phyloP scores from a whole-genome alignment of 441 rosid species.

The Erodium moschatum region DNA sequence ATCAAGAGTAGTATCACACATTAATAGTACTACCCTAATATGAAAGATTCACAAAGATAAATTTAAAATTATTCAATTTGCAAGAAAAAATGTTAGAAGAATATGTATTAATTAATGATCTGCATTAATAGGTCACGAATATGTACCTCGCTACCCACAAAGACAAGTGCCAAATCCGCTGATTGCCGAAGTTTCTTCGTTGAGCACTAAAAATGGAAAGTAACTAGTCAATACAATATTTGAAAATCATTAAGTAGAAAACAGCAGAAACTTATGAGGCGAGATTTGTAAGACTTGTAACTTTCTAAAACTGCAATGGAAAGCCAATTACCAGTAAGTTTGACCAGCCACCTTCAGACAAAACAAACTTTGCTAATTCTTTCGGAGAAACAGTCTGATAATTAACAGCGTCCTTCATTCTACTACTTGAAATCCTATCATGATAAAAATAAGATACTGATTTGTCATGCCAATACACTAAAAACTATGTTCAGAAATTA shows the following conservation, averaged over 20 bases:
- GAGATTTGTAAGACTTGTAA: too few relatives aligned
- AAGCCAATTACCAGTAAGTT: slow-evolving; percentile 49
- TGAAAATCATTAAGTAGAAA: background rate
- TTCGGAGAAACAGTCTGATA: slow-evolving; percentile 64
- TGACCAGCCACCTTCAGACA: slow-evolving; percentile 71
- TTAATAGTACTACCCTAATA: background rate
- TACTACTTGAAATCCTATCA: slow-evolving; percentile 27
- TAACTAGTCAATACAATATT: background rate
- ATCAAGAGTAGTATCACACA: background rate
- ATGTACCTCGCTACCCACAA: slow-evolving; percentile 50
- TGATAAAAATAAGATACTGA: slow-evolving; percentile 15
- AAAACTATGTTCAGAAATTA: background rate
- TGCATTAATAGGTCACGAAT: background rate
- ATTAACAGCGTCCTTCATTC: slow-evolving; percentile 39
- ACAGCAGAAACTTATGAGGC: background rate
- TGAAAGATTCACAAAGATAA: background rate
- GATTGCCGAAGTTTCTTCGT: slow-evolving; percentile 39
- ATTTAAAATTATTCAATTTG: background rate
- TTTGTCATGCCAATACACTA: background rate
- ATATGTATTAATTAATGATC: background rate
- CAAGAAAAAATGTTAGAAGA: background rate
- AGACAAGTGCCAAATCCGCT: slow-evolving; percentile 66
- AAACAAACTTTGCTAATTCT: slow-evolving; percentile 59
- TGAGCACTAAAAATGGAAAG: slow-evolving; percentile 36
- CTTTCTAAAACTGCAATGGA: background rate